Percentiles rank a stretch among this genome's conserved stretches.
These are phyloP conservation scores for Acanthochlamys bracteata DNA, from an alignment of 106 monocot genomes.

Conservation along the genomic window DNA sequence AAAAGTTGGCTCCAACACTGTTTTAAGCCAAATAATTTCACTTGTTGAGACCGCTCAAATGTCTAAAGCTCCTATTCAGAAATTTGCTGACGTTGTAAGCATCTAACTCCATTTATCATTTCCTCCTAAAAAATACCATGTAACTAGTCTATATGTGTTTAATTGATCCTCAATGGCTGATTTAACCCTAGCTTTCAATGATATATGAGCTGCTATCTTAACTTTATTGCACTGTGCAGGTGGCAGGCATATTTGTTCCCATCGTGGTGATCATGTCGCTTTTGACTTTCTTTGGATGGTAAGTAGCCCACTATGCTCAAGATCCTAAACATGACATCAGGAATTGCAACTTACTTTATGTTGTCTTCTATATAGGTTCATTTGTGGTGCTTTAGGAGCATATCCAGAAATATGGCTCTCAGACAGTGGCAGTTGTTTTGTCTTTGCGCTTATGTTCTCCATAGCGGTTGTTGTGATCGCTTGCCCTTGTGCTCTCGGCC, in stretches of 20 bases:
- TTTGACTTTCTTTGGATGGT: conserved; percentile 84
- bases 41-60: conserved; percentile 95
- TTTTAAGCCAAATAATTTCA: conserved; percentile 87
- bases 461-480: conserved; percentile 97
- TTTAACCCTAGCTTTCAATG: background rate
- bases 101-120: background rate
- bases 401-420: conserved; percentile 76
- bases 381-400: conserved; percentile 77
- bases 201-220: background rate
- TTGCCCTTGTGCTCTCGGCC: conserved; percentile 95
- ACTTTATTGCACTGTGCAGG: conserved; percentile 25
- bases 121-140: too few species aligned
- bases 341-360: conserved; percentile 9
- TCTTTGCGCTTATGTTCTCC: conserved; percentile 94
- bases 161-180: too few species aligned
- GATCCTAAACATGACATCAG: background rate
- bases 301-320: conserved; percentile 12
- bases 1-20: conserved; percentile 75
- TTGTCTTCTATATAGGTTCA: conserved; percentile 44
- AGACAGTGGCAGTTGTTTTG: conserved; percentile 74
- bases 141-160: too few species aligned
- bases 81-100: conserved; percentile 94
- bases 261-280: conserved; percentile 59
- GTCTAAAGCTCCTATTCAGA: conserved; percentile 98
- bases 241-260: conserved; percentile 91